Evolutionary conservation across 371 early-diverging fungal species (phyloP).

Genomic region (Quaeritorhiza haematococci): DNA sequence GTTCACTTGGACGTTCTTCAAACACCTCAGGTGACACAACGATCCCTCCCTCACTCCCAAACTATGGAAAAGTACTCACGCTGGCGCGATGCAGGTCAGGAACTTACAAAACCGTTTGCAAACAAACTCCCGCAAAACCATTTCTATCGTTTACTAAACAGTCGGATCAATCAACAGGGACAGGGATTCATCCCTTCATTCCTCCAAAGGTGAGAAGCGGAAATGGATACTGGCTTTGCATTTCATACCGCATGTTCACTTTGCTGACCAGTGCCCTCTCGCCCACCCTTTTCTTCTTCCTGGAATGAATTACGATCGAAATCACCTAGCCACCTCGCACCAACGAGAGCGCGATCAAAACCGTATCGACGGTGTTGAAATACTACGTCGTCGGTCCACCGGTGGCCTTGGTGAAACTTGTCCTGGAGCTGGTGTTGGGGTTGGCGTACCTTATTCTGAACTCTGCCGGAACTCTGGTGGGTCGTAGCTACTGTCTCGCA

Average conservation of each 20-base stretch:
- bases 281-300: slow-evolving; percentile 29
- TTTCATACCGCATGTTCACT: slow-evolving; percentile 24
- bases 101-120: not conserved
- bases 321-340: slow-evolving; percentile 12
- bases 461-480: slow-evolving; percentile 16
- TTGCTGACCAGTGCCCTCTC: slow-evolving; percentile 34
- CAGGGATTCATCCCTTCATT: slow-evolving; percentile 85
- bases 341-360: slow-evolving; percentile 1
- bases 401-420: slow-evolving; percentile 27
- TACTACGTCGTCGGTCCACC: slow-evolving; percentile 38
- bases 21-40: too few species aligned
- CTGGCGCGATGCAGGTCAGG: slow-evolving; percentile 1
- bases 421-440: slow-evolving; percentile 18
- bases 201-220: slow-evolving; percentile 60
- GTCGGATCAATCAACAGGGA: slow-evolving; percentile 39
- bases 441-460: slow-evolving; percentile 10
- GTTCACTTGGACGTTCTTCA: too few species aligned
- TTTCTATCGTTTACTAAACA: not conserved
- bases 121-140: not conserved
- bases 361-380: slow-evolving; percentile 7
- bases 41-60: too few species aligned
- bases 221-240: not conserved
- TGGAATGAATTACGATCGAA: too few species aligned
- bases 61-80: slow-evolving; percentile 1
- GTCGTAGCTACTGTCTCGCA: not conserved